Base-by-base conservation (phyloP, 768 basidiomycete species). In the Podaxis sp. region DNA sequence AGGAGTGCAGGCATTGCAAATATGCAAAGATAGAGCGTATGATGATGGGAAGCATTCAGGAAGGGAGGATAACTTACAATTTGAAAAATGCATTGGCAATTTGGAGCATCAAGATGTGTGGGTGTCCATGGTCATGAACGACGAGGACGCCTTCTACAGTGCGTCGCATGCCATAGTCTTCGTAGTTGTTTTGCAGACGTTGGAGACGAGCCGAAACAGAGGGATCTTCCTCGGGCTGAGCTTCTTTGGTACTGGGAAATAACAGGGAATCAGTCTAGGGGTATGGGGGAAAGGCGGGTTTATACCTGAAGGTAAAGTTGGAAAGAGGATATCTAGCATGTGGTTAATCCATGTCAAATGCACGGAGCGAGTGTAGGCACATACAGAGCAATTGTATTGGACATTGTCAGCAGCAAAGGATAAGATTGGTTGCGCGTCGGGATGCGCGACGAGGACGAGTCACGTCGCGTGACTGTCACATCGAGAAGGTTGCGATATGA, bases 11-110 rank as follows among this genome's bases (percentile, higher is more conserved):
- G 46, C 49, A 25, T 50, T n/a, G 54, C 17, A 53, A 24, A 47
- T 54, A 22, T n/a, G 24, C 13, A 62, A 5, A 15, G 8, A 19
- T 15, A 8, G 41, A 43, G 13, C 2, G 15, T 6, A 43, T 43
- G 54, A 43, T 43, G 54, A 58, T 13, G 55, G 43, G 24, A 63
- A 12, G 19, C 15, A 59, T 12, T 22, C 40, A 4, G 57, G 22
- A 27, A 49, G 41, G 56, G 63, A 38, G 46, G 51, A 6, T 37
- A 53, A 80, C 90, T 69, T 69, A 94, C 94, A 99, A 86, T 75
- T 98, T 98, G 84, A 98, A 98, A 76, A 98, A 99, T 15, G 95
- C 94, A 73, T 97, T 98, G 22, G 96, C 97, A 71, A 99, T 97
- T 72, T 98, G 97, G 4, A 98, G 84, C 89, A 98, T 95, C 66